A percentile compares a stretch with the other conserved stretches of the same genome.
Evolutionary conservation across 305 asterid species (phyloP).

Genomic region (Fraxinus latifolia): DNA sequence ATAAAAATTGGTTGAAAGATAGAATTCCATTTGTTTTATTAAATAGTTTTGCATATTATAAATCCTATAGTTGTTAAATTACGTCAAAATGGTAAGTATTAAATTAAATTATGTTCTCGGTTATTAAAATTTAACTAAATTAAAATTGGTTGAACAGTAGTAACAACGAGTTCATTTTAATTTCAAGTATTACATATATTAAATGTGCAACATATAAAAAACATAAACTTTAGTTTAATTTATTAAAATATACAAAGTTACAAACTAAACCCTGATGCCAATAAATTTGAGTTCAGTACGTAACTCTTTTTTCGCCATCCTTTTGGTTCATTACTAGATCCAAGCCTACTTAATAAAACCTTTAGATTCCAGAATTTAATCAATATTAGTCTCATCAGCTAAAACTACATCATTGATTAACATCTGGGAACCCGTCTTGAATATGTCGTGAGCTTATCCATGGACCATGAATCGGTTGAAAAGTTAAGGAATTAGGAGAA

Average conservation of each 20-base stretch:
- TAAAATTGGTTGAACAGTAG: background rate
- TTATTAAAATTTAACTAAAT: background rate
- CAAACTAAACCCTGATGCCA: background rate
- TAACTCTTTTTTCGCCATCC: background rate
- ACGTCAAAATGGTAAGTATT: background rate
- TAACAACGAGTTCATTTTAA: background rate
- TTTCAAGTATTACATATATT: background rate
- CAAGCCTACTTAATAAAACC: background rate
- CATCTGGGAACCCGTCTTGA: background rate
- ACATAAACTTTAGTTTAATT: background rate
- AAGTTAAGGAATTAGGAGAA: background rate
- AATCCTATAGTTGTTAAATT: background rate
- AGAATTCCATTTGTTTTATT: background rate
- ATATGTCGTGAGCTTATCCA: background rate
- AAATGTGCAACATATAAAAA: background rate
- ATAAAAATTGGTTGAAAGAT: background rate
- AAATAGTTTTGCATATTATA: background rate
- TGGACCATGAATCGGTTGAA: background rate
- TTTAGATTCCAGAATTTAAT: background rate
- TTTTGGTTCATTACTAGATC: background rate
- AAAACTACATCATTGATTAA: background rate
- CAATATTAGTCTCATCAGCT: background rate
- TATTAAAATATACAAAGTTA: background rate
- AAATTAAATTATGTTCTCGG: background rate
- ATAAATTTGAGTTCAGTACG: background rate